These are phyloP conservation scores for Ophiostoma montium DNA, from an alignment of 2,329 filamentous ascomycete species.

Conservation along the genomic window DNA sequence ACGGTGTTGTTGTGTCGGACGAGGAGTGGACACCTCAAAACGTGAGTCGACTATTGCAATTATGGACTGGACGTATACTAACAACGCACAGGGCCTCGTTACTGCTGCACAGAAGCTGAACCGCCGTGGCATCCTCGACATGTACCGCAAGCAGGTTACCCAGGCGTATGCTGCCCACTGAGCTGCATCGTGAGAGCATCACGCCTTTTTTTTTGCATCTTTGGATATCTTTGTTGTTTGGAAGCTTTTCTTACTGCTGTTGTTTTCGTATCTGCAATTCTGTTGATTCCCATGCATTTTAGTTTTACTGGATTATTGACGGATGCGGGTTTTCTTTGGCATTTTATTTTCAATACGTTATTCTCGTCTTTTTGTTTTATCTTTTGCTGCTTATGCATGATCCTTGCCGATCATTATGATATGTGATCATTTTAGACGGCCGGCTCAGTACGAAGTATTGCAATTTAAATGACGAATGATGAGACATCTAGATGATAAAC, in stretches of 20 bases:
- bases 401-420: too few species aligned
- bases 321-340: too few species aligned
- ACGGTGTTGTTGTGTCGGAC: slow-evolving; percentile 55
- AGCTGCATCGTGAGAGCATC: not conserved
- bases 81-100: slow-evolving; percentile 36
- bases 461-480: too few species aligned
- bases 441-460: too few species aligned
- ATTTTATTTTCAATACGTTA: not conserved
- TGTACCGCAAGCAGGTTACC: slow-evolving; percentile 47
- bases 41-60: slow-evolving; percentile 30
- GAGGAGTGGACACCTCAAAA: slow-evolving; percentile 67
- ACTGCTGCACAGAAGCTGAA: slow-evolving; percentile 63
- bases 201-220: not conserved
- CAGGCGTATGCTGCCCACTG: slow-evolving; percentile 35
- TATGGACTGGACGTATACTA: not conserved
- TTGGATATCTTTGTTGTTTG: not conserved
- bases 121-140: slow-evolving; percentile 49
- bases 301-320: not conserved
- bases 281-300: slow-evolving; percentile 3
- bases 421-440: not conserved
- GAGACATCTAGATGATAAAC: too few species aligned
- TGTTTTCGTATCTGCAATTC: not conserved
- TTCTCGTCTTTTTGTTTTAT: not conserved
- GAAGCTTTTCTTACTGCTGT: not conserved
- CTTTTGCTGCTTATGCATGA: not conserved